Evolutionary conservation across 2,329 filamentous ascomycete genomes (phyloP).

Genomic region (Hypoxylon sp.): DNA sequence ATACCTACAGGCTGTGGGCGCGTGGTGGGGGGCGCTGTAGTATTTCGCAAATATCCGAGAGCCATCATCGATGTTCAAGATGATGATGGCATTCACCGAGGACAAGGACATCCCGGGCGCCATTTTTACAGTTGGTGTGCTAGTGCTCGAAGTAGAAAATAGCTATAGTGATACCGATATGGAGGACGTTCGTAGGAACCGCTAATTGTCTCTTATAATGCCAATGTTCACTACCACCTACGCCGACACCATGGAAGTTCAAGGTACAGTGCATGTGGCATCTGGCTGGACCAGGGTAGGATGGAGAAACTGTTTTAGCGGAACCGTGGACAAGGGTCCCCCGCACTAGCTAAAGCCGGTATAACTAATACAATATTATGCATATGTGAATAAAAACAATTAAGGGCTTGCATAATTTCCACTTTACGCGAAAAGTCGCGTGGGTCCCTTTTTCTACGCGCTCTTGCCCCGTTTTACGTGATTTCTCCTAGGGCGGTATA

Average conservation of each 20-base stretch:
- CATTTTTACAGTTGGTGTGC: slow-evolving; percentile 61
- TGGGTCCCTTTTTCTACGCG: slow-evolving; percentile 44
- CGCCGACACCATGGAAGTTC: slow-evolving; percentile 16
- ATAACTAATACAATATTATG: slow-evolving; percentile 23
- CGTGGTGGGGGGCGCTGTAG: slow-evolving; percentile 67
- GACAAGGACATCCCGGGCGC: slow-evolving; percentile 81
- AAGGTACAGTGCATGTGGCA: slow-evolving; percentile 39
- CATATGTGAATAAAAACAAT: slow-evolving; percentile 13
- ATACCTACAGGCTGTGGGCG: slow-evolving; percentile 49
- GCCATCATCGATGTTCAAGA: slow-evolving; percentile 88
- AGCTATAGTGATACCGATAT: slow-evolving; percentile 18
- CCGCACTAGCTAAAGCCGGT: slow-evolving; percentile 5
- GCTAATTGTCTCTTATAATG: slow-evolving; percentile 24
- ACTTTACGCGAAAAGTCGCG: slow-evolving; percentile 54
- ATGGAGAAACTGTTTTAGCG: slow-evolving; percentile 44
- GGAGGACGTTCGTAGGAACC: slow-evolving; percentile 7
- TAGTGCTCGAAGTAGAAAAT: slow-evolving; percentile 23
- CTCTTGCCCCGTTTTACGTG: slow-evolving; percentile 46
- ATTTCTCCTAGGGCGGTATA: slow-evolving; percentile 38
- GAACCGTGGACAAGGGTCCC: slow-evolving; percentile 24
- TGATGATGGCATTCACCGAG: slow-evolving; percentile 81
- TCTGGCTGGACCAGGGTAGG: slow-evolving; percentile 15
- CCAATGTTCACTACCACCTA: slow-evolving; percentile 10
- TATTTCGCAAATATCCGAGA: slow-evolving; percentile 90
- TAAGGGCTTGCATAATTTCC: slow-evolving; percentile 45